A percentile compares a stretch with the other conserved stretches of the same genome.
These are phyloP conservation scores for Geranium rotundifolium DNA, from an alignment of 345 rosid species.

Conservation along the genomic window DNA sequence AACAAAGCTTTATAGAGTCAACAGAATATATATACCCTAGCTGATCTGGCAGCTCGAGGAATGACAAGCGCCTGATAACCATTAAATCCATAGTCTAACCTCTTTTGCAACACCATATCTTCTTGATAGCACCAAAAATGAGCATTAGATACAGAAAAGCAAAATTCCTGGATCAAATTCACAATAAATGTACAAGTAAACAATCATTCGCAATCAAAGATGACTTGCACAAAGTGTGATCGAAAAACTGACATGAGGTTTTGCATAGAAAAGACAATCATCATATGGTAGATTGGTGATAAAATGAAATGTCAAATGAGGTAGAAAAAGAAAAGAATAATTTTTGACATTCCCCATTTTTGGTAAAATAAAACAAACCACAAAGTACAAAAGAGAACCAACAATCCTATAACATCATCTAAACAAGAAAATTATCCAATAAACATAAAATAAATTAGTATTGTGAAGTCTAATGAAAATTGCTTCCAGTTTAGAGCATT, in stretches of 20 bases:
- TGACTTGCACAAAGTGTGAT: no score
- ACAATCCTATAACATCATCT: no score
- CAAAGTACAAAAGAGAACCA: no score
- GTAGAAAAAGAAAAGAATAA: no score
- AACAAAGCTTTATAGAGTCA: neutral
- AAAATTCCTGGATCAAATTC: constrained; percentile 10
- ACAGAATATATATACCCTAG: constrained; percentile 43
- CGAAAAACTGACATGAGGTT: no score
- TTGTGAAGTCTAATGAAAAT: neutral
- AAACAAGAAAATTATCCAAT: no score
- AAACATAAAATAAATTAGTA: no score
- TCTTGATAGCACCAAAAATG: constrained; percentile 43
- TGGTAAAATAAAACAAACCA: no score
- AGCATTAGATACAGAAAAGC: constrained; percentile 16
- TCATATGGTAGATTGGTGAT: no score
- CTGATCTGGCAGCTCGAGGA: constrained; percentile 92
- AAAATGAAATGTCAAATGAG: no score
- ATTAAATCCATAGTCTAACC: constrained; percentile 77
- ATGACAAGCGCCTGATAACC: constrained; percentile 82
- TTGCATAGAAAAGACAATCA: no score
- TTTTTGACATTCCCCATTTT: no score
- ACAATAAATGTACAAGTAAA: neutral
- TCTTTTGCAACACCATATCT: constrained; percentile 80
- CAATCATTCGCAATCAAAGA: neutral
- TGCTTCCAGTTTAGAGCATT: neutral